Percentiles rank a stretch among this genome's conserved stretches.
Conservation (phyloP, 495 filamentous ascomycete genomes). For the Talaromyces wortmannii region DNA sequence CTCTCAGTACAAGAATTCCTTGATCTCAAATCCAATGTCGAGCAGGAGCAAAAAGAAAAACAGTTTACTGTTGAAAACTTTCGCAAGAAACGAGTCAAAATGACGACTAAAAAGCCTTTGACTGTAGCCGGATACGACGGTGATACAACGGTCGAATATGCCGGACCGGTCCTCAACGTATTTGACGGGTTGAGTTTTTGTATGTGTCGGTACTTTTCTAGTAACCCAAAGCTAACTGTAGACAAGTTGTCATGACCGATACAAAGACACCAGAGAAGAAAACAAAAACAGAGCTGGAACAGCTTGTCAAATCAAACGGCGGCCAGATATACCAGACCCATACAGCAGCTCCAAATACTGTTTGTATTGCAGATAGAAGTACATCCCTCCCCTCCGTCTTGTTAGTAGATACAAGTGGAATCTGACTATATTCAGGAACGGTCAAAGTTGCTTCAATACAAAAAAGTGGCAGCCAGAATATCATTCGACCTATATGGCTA, state of each 20-base stretch:
- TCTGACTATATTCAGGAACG: conserved; percentile 36
- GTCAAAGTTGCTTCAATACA: conserved; percentile 82
- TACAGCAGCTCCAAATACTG: conserved; percentile 47
- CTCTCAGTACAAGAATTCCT: conserved; percentile 72
- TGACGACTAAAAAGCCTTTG: conserved; percentile 56
- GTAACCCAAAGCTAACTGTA: conserved; percentile 11
- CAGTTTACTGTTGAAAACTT: conserved; percentile 77
- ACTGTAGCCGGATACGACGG: conserved; percentile 65
- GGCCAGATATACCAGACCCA: conserved; percentile 75
- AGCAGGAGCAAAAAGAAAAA: conserved; percentile 67
- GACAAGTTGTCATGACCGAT: conserved; percentile 55
- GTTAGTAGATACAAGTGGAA: no score
- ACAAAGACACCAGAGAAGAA: conserved; percentile 52
- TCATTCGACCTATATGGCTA: conserved; percentile 78
- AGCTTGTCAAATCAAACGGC: conserved; percentile 79
- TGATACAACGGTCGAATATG: conserved; percentile 41
- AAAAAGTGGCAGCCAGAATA: conserved; percentile 58
- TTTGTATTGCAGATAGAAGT: conserved; percentile 77
- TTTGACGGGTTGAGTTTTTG: conserved; percentile 80
- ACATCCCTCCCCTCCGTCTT: not conserved
- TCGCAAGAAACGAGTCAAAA: conserved; percentile 55
- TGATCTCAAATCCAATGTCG: conserved; percentile 61
- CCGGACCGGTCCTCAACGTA: conserved; percentile 47
- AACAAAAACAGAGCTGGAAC: conserved; percentile 74
- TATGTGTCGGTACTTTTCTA: conserved; percentile 21